phyloP scores from a whole-genome alignment of 73 alveolate species.

The Paramecium bursaria region DNA sequence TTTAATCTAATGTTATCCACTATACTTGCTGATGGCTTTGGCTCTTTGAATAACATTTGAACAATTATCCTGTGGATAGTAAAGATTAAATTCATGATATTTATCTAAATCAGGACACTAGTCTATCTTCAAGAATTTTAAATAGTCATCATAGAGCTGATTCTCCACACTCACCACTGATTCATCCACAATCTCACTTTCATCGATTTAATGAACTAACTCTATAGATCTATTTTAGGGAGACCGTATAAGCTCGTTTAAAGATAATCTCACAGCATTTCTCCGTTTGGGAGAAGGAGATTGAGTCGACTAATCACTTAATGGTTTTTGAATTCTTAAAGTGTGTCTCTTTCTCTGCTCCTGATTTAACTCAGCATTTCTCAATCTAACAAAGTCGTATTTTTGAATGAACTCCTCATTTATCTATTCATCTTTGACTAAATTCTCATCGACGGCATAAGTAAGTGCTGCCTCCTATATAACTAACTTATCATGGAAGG shows the following conservation, averaged over 20 bases:
- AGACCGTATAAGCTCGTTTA: too few relatives aligned
- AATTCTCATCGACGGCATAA: background rate
- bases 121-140: background rate
- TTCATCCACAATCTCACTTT: background rate
- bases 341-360: background rate
- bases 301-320: background rate
- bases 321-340: background rate
- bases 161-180: background rate
- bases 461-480: background rate
- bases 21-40: background rate
- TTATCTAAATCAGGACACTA: background rate
- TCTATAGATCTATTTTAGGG: background rate
- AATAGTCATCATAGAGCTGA: background rate
- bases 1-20: background rate
- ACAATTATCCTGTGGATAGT: background rate
- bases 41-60: background rate
- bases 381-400: background rate
- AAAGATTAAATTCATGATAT: background rate
- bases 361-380: background rate
- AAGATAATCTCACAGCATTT: slow-evolving; percentile 8
- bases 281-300: background rate
- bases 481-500: slow-evolving; percentile 4
- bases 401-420: background rate
- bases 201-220: slow-evolving; percentile 2
- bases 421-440: background rate